Evolutionary conservation across 305 asterid genomes (phyloP), one percentile per base, ranked within the genome.

Genomic region (Salvia sclarea): DNA sequence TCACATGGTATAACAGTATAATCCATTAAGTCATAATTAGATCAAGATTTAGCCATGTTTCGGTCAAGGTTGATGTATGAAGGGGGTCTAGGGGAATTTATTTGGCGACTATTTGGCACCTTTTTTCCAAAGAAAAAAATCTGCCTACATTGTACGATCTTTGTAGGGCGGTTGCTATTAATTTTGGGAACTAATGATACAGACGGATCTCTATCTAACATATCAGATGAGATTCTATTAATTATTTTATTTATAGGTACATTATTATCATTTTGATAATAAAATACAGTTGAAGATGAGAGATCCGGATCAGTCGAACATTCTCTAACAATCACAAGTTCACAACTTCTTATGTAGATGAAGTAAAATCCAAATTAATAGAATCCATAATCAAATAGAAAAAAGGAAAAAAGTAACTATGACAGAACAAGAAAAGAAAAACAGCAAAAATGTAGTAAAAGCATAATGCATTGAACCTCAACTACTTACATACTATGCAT

Each of bases 401-500:
- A 31, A 14, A 56, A 33, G 62, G 25, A 53, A 25, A 50, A 7
- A 35, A 40, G 43, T 6, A 56, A 68, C 48, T 58, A 59, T 40
- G 17, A 64, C 38, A 25, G 38, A 10, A 10, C n/a, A 24, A 53
- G 11, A 40, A 1, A 6, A n/a, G n/a, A n/a, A n/a, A 40, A 61
- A 47, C 35, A 61, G 58, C 47, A 48, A 65, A 73, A 62, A 49
- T 10, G 67, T 41, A 72, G 70, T 22, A 64, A 45, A 44, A 11
- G 56, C 47, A 61, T 73, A 38, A 68, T 58, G 69, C 66, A 72
- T 61, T 30, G 16, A 69, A 53, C 63, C 65, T 59, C 50, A 37
- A 37, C 69, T 75, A 55, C 67, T 61, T 61, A 43, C 54, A 61
- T 43, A 24, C 61, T 55, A 72, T 64, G 82, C 79, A 73, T 74